phyloP scores from a whole-genome alignment of 1,139 yeast genomes.

The Nakaseomyces nivariensis region DNA sequence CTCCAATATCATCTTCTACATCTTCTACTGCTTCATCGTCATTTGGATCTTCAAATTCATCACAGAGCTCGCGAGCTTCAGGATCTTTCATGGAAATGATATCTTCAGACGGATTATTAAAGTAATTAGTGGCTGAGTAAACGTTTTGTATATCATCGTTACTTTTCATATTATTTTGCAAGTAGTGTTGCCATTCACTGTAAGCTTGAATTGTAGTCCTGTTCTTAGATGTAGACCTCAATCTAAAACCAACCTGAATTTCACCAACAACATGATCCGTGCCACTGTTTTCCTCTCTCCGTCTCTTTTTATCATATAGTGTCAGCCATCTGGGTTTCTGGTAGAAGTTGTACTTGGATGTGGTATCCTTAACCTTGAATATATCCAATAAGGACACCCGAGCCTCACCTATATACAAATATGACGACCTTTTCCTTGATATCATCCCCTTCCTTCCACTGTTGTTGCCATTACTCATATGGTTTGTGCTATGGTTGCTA shows the following conservation, averaged over 20 bases:
- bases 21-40: conserved; percentile 4
- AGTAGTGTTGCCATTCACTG: conserved; percentile 15
- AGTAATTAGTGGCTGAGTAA: background rate
- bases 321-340: conserved; percentile 19
- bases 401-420: conserved; percentile 26
- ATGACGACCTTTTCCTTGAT: conserved; percentile 6
- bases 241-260: conserved; percentile 18
- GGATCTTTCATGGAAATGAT: background rate
- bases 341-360: conserved; percentile 14
- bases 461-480: background rate
- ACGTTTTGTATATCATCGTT: conserved; percentile 5
- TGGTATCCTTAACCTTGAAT: conserved; percentile 15
- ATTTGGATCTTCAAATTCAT: conserved; percentile 6
- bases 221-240: conserved; percentile 13
- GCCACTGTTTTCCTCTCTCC: conserved; percentile 7
- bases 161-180: background rate
- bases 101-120: background rate
- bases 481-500: background rate
- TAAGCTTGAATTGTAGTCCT: conserved; percentile 15
- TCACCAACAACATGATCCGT: conserved; percentile 18
- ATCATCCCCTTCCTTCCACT: conserved; percentile 3
- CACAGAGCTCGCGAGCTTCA: background rate
- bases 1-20: background rate
- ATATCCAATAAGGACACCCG: conserved; percentile 21
- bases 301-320: conserved; percentile 20